Base-by-base conservation (phyloP, 2,329 filamentous ascomycete genomes). In the Alternaria solani region DNA sequence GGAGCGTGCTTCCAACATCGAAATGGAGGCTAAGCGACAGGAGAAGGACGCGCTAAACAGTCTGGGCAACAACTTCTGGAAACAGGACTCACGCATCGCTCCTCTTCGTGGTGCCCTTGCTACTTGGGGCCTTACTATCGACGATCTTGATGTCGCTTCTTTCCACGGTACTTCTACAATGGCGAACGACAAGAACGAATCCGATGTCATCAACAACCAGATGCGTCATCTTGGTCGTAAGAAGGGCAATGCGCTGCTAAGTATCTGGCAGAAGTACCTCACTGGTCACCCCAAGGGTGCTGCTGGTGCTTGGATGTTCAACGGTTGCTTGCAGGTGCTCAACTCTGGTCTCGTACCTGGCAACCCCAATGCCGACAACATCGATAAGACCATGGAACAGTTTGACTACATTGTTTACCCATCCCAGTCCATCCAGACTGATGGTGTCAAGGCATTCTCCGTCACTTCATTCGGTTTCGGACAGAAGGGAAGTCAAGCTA, bases 101-200 rank as follows among this genome's bases (percentile, higher is more conserved):
- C 95, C 96, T 75, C 88, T 99, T 43, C 94, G 95, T 78, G 95
- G 95, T 81, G 93, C 95, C 59, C 88, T 99, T 65, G 96, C 95
- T 51, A 98, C 94, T 11, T 99, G 95, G 95, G 95, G 94, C 77
- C 90, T 99, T 57, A 98, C 95, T 12, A 92, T 99, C 67, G 95
- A 99, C 75, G 95, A 99, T 74, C 88, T 99, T 36, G 91, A 86
- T 70, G 93, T 99, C 65, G 94, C 95, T 16, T 98, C 95, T 14
- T 98, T 98, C 92, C 95, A 99, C 84, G 95, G 95, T 74, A 99
- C 95, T 41, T 98, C 95, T 1, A 99, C 95, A 67, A 93, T 96
- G 77, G 95, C 95, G 70, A 99, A 99, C 80, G 95, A 99, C 85
- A 98, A 98, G 89, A 99, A 99, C 81, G 95, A 99, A 81, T 98